Evolutionary conservation across 2,329 filamentous ascomycete genomes (phyloP), one percentile per base, ranked within the genome.

Genomic region (Cladosporium sp.): DNA sequence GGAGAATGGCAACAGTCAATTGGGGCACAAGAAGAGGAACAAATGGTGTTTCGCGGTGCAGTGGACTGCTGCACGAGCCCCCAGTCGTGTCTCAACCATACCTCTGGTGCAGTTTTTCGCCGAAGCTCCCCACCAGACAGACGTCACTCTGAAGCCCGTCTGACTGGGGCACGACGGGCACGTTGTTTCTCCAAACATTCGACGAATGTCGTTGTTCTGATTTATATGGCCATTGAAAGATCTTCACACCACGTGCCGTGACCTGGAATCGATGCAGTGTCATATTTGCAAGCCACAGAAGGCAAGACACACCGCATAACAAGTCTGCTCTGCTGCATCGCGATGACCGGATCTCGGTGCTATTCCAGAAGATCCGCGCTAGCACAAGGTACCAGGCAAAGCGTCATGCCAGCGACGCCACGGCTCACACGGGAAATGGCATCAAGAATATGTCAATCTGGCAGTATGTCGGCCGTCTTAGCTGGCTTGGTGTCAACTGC

Each of bases 91-190:
- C 54, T 47, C 54, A 56, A 56, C 54, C 49, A 34, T 49, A 49
- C 54, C 25, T 25, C 25, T 25, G 25, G 25, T 25, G 39, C 54
- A n/a, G n/a, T 56, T 56, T 56, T 56, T 56, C 54, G 54, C 42
- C 54, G 42, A 22, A 36, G 19, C 49, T 40, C 55, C 47, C 45
- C 55, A 43, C 55, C 28, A 51, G 22, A 25, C 38, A n/a, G 34
- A 40, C 43, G 55, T 51, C 56, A 45, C 47, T 22, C 6, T 3
- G 25, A 22, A 38, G 50, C 20, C 17, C 20, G 28, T n/a, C 14
- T 37, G 34, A 36, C 50, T 40, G 50, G 50, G 34, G 34, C 20
- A 22, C n/a, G 40, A 22, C 17, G 28, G 42, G 43, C 43, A 47
- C 43, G 43, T 47, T 47, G 25, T 17, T 28, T 17, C 43, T 15